Percentiles rank a stretch among this genome's conserved stretches.
Conservation (phyloP, 2,329 filamentous ascomycete genomes). For the Alternaria longipes region DNA sequence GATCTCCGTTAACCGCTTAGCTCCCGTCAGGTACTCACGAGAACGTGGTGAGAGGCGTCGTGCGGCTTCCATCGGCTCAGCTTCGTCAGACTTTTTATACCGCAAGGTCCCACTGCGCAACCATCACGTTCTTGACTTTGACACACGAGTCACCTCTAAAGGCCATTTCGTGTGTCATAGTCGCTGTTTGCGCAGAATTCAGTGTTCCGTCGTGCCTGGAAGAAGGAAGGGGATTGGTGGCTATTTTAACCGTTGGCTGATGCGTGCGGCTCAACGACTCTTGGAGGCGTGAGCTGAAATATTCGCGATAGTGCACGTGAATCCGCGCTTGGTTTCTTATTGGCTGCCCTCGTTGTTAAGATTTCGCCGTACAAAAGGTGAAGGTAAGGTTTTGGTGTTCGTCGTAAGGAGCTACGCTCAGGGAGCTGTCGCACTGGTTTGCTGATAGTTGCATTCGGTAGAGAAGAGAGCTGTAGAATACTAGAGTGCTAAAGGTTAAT, state of each 20-base stretch:
- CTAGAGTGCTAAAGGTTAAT: no score
- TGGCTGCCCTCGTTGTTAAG: no score
- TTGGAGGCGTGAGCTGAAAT: background rate
- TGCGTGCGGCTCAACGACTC: conserved; percentile 25
- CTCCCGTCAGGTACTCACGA: conserved; percentile 9
- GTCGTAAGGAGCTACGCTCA: no score
- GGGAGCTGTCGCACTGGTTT: no score
- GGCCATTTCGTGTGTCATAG: conserved; percentile 39
- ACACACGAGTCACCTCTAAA: conserved; percentile 34
- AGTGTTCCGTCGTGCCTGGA: conserved; percentile 23
- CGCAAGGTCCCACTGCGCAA: conserved; percentile 19
- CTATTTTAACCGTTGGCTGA: conserved; percentile 5
- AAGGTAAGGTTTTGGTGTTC: no score
- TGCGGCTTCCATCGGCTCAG: conserved; percentile 23
- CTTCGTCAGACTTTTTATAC: conserved; percentile 10
- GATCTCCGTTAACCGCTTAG: conserved; percentile 24
- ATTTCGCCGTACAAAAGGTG: no score
- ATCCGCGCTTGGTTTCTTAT: no score
- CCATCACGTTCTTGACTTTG: conserved; percentile 20
- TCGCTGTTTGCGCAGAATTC: conserved; percentile 13
- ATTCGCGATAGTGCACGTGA: conserved; percentile 20
- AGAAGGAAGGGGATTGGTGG: conserved; percentile 23
- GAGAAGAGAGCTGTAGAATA: no score
- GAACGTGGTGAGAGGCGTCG: background rate
- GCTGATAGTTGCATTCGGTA: no score